phyloP scores from a whole-genome alignment of 805 yeast genomes.

The Starmera pachycereana region DNA sequence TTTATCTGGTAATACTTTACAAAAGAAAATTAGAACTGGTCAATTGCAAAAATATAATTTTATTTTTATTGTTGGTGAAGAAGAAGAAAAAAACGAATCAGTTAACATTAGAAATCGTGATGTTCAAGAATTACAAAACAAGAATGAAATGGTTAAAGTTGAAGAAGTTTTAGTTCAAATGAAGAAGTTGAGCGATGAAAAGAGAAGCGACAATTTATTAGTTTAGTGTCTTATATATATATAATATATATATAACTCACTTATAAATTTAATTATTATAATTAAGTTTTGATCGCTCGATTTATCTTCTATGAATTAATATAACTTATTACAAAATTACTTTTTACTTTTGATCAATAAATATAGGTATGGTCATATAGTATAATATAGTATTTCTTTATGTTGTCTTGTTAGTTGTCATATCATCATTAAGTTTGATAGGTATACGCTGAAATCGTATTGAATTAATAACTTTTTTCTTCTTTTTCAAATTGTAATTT shows the following conservation, averaged over 20 bases:
- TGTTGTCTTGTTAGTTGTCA: too few species aligned
- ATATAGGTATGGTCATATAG: too few species aligned
- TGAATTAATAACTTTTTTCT: conserved; percentile 2
- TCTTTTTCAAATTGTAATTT: conserved; percentile 9
- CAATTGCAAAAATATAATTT: conserved; percentile 92
- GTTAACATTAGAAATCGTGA: conserved; percentile 98
- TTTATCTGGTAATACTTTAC: conserved; percentile 89
- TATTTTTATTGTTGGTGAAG: conserved; percentile 94
- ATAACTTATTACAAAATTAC: too few species aligned
- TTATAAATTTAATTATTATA: too few species aligned
- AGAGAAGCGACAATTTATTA: conserved; percentile 58
- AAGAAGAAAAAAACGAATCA: conserved; percentile 66
- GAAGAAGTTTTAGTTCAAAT: conserved; percentile 66
- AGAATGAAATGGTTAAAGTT: conserved; percentile 72
- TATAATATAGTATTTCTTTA: too few species aligned
- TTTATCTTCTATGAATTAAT: too few species aligned
- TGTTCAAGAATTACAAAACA: conserved; percentile 84
- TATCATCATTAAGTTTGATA: too few species aligned
- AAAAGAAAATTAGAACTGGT: conserved; percentile 96
- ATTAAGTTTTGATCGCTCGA: too few species aligned
- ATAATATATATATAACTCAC: too few species aligned
- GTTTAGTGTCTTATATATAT: conserved; percentile 1
- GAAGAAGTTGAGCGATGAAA: conserved; percentile 54
- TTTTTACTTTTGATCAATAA: too few species aligned
- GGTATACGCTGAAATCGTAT: too few species aligned